Evolutionary conservation across 2,329 filamentous ascomycete genomes (phyloP), one percentile per base, ranked within the genome.

Genomic region (Aspergillus quadricinctus): DNA sequence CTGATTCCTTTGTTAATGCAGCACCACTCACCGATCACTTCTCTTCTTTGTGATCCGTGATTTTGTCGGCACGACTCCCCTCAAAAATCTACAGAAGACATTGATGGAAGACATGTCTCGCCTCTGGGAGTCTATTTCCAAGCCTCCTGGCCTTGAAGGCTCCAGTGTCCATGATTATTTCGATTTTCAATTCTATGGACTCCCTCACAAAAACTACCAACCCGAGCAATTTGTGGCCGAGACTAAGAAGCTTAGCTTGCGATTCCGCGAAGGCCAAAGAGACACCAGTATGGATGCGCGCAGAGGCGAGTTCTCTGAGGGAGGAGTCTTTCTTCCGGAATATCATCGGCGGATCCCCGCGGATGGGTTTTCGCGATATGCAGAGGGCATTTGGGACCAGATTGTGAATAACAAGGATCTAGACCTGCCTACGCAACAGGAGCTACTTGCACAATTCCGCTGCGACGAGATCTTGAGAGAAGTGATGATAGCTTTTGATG

Each of bases 1-100:
- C 60, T 71, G 57, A 69, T 49, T 0, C 23, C 8, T 35, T 35
- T 21, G 25, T 52, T 45, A 25, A 17, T 52, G 23, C 64, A 94
- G 89, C 66, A 92, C 90, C 19, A 92, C 88, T 29, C 90, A 93
- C 29, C 85, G 92, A 62, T 97, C 93, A 11, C 85, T 99, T 51
- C 83, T 99, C 37, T 97, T 99, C 80, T 99, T 99, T 78, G 94
- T 99, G 64, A 97, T 99, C 68, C 92, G 94, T 74, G 94, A 99
- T 73, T 93, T 97, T 74, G 84, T 97, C 62, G 94, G 94, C 62
- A 90, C 86, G 49, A 99, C 94, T 0, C 94, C 94, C 9, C 83
- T 99, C 29, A 81, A 86, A 61, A 97, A 97, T 74, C 84, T 99
- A 53, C 89, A 92, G 70, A 89, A 90, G 67, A 99, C 94, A 1